These are phyloP conservation scores for Rhodomyrtus psidioides DNA, from an alignment of 441 rosid species.

Conservation along the genomic window DNA sequence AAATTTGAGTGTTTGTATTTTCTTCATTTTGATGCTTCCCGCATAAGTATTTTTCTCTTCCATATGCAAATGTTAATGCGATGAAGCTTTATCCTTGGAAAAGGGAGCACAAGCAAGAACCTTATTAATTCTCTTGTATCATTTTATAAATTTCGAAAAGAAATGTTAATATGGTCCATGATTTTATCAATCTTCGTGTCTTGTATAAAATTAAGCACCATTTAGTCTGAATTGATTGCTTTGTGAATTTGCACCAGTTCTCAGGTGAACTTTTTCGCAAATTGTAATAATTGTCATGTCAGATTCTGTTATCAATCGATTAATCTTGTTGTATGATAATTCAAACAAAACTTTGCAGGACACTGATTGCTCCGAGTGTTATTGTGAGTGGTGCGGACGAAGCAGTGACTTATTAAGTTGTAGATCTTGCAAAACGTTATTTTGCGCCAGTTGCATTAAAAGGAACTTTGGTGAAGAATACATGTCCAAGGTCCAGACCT, in stretches of 20 bases:
- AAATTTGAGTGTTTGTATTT: background rate
- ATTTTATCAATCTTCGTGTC: background rate
- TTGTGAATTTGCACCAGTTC: background rate
- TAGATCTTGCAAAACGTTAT: conserved; percentile 65
- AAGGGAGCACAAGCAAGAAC: background rate
- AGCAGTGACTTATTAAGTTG: conserved; percentile 67
- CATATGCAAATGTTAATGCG: background rate
- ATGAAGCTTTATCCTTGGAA: background rate
- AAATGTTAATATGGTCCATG: background rate
- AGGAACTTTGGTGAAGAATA: conserved; percentile 80
- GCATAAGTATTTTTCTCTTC: background rate
- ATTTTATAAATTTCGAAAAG: background rate
- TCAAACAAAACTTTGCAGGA: conserved; percentile 34
- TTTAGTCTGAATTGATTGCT: background rate
- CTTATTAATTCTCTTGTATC: background rate
- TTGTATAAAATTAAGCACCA: background rate
- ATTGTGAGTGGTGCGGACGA: conserved; percentile 95
- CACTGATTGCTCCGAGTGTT: conserved; percentile 54
- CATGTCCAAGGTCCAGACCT: conserved; percentile 51
- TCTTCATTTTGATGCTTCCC: background rate
- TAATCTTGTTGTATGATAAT: background rate
- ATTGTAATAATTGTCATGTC: background rate
- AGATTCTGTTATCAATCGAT: background rate
- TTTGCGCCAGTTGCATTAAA: conserved; percentile 72
- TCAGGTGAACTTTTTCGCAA: background rate